Evolutionary conservation across 495 filamentous ascomycete genomes (phyloP).

Genomic region (Penicillium paxilli): DNA sequence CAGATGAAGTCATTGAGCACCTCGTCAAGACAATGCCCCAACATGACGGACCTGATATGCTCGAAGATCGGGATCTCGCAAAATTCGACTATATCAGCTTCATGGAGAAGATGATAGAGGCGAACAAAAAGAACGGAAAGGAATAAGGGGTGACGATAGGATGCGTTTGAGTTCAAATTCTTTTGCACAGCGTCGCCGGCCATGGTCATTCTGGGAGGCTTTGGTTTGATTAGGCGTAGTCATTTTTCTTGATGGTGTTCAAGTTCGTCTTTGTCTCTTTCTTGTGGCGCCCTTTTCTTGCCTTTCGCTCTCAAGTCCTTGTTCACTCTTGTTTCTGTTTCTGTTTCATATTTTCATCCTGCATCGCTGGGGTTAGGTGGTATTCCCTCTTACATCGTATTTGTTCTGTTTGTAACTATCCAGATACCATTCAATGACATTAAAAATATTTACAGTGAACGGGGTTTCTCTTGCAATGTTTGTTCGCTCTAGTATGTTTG

Average conservation of each 20-base stretch:
- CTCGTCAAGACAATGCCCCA: slow-evolving; percentile 81
- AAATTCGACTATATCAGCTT: slow-evolving; percentile 93
- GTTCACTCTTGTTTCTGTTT: slow-evolving; percentile 8
- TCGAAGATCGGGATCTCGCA: slow-evolving; percentile 70
- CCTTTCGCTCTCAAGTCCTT: background rate
- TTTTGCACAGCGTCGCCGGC: slow-evolving; percentile 32
- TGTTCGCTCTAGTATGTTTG: too few species aligned
- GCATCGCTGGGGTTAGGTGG: slow-evolving; percentile 33
- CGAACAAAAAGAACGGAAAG: slow-evolving; percentile 34
- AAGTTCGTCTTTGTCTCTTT: too few species aligned
- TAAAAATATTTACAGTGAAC: background rate
- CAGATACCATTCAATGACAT: slow-evolving; percentile 27
- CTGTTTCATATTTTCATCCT: slow-evolving; percentile 25
- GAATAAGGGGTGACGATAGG: slow-evolving; percentile 13
- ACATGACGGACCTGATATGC: slow-evolving; percentile 75
- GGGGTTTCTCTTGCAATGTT: background rate
- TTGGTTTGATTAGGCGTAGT: slow-evolving; percentile 25
- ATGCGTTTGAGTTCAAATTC: slow-evolving; percentile 16
- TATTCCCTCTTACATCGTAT: slow-evolving; percentile 19
- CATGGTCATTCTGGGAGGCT: slow-evolving; percentile 13
- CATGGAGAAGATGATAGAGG: slow-evolving; percentile 74
- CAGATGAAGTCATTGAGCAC: slow-evolving; percentile 93
- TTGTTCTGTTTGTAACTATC: slow-evolving; percentile 7
- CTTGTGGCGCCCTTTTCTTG: background rate
- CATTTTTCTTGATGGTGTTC: slow-evolving; percentile 18